phyloP scores from a whole-genome alignment of 768 basidiomycete genomes.

The Panaeolus papilionaceus region DNA sequence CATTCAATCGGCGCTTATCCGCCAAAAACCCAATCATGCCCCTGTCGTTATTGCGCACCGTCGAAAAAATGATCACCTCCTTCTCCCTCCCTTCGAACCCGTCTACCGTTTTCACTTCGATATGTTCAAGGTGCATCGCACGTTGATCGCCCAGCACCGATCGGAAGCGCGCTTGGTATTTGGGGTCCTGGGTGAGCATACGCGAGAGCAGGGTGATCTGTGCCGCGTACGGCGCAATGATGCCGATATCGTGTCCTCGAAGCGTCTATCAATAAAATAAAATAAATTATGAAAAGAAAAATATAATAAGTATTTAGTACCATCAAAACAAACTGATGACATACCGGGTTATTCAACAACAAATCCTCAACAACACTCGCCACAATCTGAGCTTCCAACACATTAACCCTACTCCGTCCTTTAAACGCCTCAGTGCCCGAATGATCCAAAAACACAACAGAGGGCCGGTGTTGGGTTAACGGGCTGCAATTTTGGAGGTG shows the following conservation, averaged over 20 bases:
- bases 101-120: slow-evolving; percentile 94
- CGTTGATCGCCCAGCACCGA: slow-evolving; percentile 69
- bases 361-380: slow-evolving; percentile 85
- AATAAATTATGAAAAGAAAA: slow-evolving; percentile 21
- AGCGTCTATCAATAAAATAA: slow-evolving; percentile 51
- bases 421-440: slow-evolving; percentile 67
- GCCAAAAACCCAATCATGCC: slow-evolving; percentile 91
- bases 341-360: slow-evolving; percentile 72
- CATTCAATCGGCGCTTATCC: slow-evolving; percentile 86
- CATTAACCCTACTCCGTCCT: slow-evolving; percentile 79
- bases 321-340: slow-evolving; percentile 26
- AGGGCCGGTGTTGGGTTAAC: slow-evolving; percentile 42
- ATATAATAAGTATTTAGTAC: background rate
- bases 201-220: slow-evolving; percentile 82
- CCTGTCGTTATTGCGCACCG: slow-evolving; percentile 79
- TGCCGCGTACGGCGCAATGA: slow-evolving; percentile 92
- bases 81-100: slow-evolving; percentile 96
- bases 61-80: slow-evolving; percentile 90
- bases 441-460: slow-evolving; percentile 87
- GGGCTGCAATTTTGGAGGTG: slow-evolving; percentile 43
- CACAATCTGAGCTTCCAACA: slow-evolving; percentile 79
- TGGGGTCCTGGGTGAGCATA: slow-evolving; percentile 61
- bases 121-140: slow-evolving; percentile 62
- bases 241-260: slow-evolving; percentile 79
- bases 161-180: slow-evolving; percentile 59